phyloP scores from a whole-genome alignment of 495 filamentous ascomycete species.

The Parathielavia appendiculata region DNA sequence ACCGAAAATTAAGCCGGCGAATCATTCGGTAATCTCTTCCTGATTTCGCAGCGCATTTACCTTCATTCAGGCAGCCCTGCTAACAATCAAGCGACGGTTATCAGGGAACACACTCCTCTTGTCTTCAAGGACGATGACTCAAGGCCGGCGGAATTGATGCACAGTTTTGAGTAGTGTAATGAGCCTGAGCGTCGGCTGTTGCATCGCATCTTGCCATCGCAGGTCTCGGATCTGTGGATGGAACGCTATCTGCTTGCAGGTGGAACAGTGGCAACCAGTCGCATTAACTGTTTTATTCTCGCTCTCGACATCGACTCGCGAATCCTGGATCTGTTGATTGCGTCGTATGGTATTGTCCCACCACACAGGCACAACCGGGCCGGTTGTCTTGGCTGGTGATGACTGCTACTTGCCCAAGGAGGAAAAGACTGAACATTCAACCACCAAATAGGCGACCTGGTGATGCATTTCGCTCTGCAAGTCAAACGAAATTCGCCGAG shows the following conservation, averaged over 20 bases:
- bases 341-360: slow-evolving; percentile 10
- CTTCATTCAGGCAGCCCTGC: too few species aligned
- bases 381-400: neutral
- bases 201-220: slow-evolving; percentile 34
- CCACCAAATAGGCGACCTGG: neutral
- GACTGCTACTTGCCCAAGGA: neutral
- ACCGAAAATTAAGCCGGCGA: too few species aligned
- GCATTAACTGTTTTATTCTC: neutral
- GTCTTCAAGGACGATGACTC: slow-evolving; percentile 15
- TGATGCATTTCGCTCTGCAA: neutral
- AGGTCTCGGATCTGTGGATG: slow-evolving; percentile 28
- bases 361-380: slow-evolving; percentile 6
- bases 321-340: neutral
- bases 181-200: slow-evolving; percentile 19
- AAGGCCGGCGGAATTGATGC: slow-evolving; percentile 6
- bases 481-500: neutral
- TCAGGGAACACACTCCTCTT: slow-evolving; percentile 14
- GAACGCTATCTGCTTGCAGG: slow-evolving; percentile 22
- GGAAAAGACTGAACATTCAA: neutral
- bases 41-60: too few species aligned
- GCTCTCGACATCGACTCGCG: neutral
- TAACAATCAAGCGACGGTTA: too few species aligned
- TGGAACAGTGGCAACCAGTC: neutral
- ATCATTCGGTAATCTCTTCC: too few species aligned
- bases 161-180: neutral